Conservation (phyloP, 305 asterid genomes). For the Solanum hybrid region DNA sequence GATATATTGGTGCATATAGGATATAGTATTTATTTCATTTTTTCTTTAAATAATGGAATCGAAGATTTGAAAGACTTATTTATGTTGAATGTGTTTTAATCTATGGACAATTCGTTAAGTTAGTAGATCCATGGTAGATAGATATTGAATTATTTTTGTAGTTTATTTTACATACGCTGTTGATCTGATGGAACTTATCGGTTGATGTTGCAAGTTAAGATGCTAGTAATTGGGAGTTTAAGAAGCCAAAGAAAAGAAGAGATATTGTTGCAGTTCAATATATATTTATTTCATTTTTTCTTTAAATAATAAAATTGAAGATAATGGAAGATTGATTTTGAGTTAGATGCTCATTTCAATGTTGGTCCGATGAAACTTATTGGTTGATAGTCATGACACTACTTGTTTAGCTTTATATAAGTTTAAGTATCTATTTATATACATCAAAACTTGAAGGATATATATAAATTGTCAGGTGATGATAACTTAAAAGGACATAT, state of each 20-base stretch:
- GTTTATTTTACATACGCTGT: neutral
- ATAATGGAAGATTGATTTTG: neutral
- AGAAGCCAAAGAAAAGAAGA: neutral
- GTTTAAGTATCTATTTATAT: neutral
- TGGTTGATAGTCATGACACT: neutral
- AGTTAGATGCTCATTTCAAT: neutral
- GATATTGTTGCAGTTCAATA: neutral
- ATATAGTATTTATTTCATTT: no score
- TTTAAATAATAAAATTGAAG: neutral
- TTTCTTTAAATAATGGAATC: neutral
- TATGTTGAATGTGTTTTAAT: neutral
- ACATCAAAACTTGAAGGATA: neutral
- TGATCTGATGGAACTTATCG: neutral
- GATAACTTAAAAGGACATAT: neutral
- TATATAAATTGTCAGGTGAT: neutral
- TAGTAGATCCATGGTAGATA: neutral
- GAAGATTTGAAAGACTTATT: neutral
- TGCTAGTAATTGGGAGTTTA: neutral
- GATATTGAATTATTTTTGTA: neutral
- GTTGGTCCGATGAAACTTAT: neutral
- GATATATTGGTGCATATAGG: neutral
- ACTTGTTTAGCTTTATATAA: accelerated
- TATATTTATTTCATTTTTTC: neutral
- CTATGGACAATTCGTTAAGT: neutral
- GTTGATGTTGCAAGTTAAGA: neutral